Evolutionary conservation across 2,329 filamentous ascomycete species (phyloP).

Genomic region (Paramyrothecium sp.): DNA sequence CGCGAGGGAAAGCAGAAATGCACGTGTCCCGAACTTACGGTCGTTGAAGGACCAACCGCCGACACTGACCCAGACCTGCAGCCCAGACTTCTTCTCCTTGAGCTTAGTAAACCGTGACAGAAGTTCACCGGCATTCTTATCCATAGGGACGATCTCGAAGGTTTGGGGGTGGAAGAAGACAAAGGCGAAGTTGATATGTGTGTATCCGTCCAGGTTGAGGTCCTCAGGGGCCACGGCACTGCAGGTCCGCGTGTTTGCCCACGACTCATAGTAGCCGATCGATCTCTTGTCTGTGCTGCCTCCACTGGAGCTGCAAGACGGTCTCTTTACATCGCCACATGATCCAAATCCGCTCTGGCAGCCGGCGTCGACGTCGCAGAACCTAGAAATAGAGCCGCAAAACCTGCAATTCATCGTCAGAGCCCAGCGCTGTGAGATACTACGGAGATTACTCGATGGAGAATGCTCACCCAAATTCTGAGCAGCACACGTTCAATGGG

Average conservation of each 20-base stretch:
- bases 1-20: too few relatives aligned
- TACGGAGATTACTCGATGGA: background rate
- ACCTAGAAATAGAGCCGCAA: background rate
- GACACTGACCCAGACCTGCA: background rate
- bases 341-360: background rate
- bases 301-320: background rate
- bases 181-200: conserved; percentile 35
- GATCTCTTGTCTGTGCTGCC: conserved; percentile 7
- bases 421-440: too few relatives aligned
- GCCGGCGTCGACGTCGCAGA: too few relatives aligned
- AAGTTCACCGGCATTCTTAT: background rate
- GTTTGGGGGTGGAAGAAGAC: conserved; percentile 33
- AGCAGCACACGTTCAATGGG: conserved; percentile 27
- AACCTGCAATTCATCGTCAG: background rate
- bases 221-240: conserved; percentile 8
- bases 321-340: background rate
- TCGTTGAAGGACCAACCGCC: background rate
- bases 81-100: background rate
- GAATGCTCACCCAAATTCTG: background rate
- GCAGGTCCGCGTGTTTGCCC: conserved; percentile 15
- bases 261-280: conserved; percentile 30
- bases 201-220: conserved; percentile 11
- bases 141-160: background rate
- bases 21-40: too few relatives aligned
- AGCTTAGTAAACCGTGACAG: conserved; percentile 3